Base-by-base conservation (phyloP, 75 land plant species). In the Picea glauca region DNA sequence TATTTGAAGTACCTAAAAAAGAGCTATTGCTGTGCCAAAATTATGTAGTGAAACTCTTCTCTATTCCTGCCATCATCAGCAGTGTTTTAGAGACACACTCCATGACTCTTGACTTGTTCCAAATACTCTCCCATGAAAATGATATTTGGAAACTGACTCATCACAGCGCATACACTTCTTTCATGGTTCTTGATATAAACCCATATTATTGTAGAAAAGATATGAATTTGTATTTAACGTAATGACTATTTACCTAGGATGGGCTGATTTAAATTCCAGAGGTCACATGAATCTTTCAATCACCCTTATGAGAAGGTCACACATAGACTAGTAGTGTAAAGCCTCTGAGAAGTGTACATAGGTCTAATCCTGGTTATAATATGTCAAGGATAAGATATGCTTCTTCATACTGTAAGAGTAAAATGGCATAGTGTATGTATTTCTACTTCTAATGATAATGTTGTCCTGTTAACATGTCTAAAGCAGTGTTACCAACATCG, bases 201-300 rank as follows among this genome's bases (percentile, higher is more conserved):
- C 15, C 38, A 13, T 31, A 35, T 38, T 38, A 13, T 67, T 67
- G 35, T 33, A 35, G 72, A 32, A 13, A 17, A 67, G 20, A 35
- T 67, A 43, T 43, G 68, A 31, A 31, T 3, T 31, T 31, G 17
- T 31, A 31, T 7, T 65, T n/a, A 3, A 32, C 13, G 5, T 66
- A 17, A 15, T 18, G 70, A 33, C 40, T 65, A 65, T 17, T 30
- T 21, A 38, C 35, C 46, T 70, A 43, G 56, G 54, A 20, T 70
- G 74, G 74, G 18, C 46, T 3, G 50, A 70, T 46, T 18, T 8
- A 33, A 40, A 70, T 50, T 50, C 56, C 56, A 50, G 8, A 46
- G 74, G 50, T 70, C 72, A 70, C 23, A 43, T 70, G 74, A 70
- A 70, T 13, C 3, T 70, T 7, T 23, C 54, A 43, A 46, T n/a